Evolutionary conservation across 257 asterid species (phyloP).

Genomic region (Primulina huaijiensis): DNA sequence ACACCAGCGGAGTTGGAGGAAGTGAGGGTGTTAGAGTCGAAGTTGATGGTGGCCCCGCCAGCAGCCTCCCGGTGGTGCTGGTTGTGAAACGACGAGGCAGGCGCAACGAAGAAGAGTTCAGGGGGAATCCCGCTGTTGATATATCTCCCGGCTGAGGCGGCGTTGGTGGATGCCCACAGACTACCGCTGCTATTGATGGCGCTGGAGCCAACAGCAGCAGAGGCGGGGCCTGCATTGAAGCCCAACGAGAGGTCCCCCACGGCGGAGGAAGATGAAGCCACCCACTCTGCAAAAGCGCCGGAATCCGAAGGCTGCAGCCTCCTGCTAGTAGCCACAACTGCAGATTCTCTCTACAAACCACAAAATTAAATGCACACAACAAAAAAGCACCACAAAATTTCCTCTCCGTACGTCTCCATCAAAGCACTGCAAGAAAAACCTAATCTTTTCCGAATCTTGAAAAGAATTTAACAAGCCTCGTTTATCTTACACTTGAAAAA

Average conservation of each 20-base stretch:
- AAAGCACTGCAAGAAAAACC: neutral
- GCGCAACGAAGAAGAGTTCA: conserved; percentile 67
- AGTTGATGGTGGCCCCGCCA: conserved; percentile 34
- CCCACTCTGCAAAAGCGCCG: conserved; percentile 73
- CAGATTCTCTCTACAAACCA: conserved; percentile 7
- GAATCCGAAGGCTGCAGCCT: conserved; percentile 45
- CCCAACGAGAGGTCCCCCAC: conserved; percentile 70
- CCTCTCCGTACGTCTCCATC: conserved; percentile 7
- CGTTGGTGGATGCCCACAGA: conserved; percentile 44
- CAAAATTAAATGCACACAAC: conserved; percentile 1
- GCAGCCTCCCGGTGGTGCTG: neutral
- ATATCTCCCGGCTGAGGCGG: conserved; percentile 41
- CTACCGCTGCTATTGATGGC: conserved; percentile 23
- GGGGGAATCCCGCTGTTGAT: conserved; percentile 55
- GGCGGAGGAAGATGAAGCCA: conserved; percentile 46
- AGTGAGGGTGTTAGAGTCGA: conserved; percentile 42
- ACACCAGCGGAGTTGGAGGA: conserved; percentile 31
- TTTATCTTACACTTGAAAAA: neutral
- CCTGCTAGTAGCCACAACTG: conserved; percentile 74
- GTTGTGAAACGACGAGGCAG: conserved; percentile 46
- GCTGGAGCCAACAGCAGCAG: conserved; percentile 24
- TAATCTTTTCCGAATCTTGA: conserved; percentile 17
- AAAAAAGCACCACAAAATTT: neutral
- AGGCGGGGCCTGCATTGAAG: conserved; percentile 62
- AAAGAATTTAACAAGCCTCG: conserved; percentile 9